Evolutionary conservation across 164 flowering plant species (phyloP).

Genomic region (Kalanchoe fedtschenkoi): DNA sequence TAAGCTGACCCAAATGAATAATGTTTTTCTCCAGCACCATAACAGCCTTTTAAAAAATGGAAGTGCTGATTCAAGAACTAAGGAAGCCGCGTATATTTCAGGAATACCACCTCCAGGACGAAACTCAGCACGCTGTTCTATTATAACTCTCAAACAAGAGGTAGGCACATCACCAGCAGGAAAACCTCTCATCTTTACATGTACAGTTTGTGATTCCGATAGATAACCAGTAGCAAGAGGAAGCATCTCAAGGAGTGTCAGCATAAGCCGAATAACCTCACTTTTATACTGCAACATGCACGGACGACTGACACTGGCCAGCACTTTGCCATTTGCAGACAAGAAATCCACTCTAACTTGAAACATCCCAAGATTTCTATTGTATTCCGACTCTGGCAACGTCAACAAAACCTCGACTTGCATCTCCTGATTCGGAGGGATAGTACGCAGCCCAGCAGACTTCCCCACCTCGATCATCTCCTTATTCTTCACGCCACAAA

Average conservation of each 20-base stretch:
- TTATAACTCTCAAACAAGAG: slow-evolving; percentile 38
- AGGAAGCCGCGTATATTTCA: slow-evolving; percentile 46
- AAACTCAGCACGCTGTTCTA: slow-evolving; percentile 60
- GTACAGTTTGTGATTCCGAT: slow-evolving; percentile 49
- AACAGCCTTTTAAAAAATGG: slow-evolving; percentile 38
- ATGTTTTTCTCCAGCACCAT: slow-evolving; percentile 65
- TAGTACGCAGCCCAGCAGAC: slow-evolving; percentile 14
- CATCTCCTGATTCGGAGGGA: slow-evolving; percentile 32
- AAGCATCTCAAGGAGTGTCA: slow-evolving; percentile 31
- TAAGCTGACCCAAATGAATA: slow-evolving; percentile 46
- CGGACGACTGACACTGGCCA: slow-evolving; percentile 39
- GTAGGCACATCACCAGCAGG: slow-evolving; percentile 40
- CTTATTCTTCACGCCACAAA: slow-evolving; percentile 14
- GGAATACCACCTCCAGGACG: slow-evolving; percentile 50
- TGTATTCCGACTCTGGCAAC: slow-evolving; percentile 33
- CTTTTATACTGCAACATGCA: slow-evolving; percentile 56
- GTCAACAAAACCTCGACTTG: slow-evolving; percentile 21
- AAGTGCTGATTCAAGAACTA: slow-evolving; percentile 52
- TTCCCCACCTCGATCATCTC: slow-evolving; percentile 25
- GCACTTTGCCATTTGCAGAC: slow-evolving; percentile 37
- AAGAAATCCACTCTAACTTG: slow-evolving; percentile 51
- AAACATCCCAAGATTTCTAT: slow-evolving; percentile 27
- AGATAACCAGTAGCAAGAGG: slow-evolving; percentile 51
- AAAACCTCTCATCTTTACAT: slow-evolving; percentile 31
- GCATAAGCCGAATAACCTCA: slow-evolving; percentile 28